phyloP scores from a whole-genome alignment of 2,329 filamentous ascomycete genomes.

The Atkinsonella hypoxylon region DNA sequence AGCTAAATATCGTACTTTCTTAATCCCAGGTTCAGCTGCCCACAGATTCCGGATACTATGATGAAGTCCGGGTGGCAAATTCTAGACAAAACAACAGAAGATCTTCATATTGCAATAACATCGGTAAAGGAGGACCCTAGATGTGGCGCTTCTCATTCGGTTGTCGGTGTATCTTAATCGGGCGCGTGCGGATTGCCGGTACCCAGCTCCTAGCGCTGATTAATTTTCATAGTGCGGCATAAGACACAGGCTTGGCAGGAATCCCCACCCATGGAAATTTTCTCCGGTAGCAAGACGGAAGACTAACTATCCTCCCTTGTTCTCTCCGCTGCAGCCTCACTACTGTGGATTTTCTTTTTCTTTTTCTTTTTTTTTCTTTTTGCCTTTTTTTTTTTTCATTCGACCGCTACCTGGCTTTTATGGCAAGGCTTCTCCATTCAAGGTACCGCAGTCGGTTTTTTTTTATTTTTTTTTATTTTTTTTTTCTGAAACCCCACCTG shows the following conservation, averaged over 20 bases:
- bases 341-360: background rate
- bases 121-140: background rate
- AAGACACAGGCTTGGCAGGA: background rate
- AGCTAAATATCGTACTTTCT: no score
- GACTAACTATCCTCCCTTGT: background rate
- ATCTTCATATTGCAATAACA: background rate
- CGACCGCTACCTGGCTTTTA: background rate
- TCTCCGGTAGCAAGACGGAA: no score
- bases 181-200: background rate
- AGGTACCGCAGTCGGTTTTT: background rate
- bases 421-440: conserved; percentile 1
- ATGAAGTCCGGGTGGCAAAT: background rate
- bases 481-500: conserved; percentile 1
- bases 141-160: background rate
- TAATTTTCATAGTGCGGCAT: no score
- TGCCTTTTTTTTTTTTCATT: background rate
- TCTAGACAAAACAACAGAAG: background rate
- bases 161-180: background rate
- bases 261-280: background rate
- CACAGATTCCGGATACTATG: background rate
- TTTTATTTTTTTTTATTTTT: no score
- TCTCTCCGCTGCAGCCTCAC: background rate
- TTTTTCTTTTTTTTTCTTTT: background rate
- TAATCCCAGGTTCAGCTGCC: background rate
- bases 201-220: no score